phyloP scores from a whole-genome alignment of 768 basidiomycete genomes.

The Mycena sanguinolenta region DNA sequence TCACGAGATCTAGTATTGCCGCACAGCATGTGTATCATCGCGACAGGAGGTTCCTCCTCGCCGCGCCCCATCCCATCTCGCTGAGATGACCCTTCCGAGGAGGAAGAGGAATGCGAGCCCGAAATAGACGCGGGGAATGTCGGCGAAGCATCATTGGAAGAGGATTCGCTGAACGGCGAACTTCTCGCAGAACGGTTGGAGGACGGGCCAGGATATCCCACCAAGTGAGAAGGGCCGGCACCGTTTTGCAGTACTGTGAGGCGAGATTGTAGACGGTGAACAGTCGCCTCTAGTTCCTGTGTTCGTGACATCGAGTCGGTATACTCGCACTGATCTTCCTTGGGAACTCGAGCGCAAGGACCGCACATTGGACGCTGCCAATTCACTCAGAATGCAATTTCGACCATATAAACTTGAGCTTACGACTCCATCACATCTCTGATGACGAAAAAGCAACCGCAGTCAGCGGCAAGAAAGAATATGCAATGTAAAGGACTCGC shows the following conservation, averaged over 20 bases:
- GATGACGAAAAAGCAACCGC: neutral
- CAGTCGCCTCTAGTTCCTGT: constrained; percentile 53
- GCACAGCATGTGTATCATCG: constrained; percentile 12
- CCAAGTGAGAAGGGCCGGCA: constrained; percentile 34
- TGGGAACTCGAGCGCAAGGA: constrained; percentile 54
- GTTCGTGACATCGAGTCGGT: constrained; percentile 54
- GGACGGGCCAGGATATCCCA: neutral
- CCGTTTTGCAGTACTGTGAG: constrained; percentile 47
- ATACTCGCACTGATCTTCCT: constrained; percentile 61
- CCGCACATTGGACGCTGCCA: constrained; percentile 45
- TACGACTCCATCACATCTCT: constrained; percentile 7
- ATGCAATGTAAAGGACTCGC: neutral
- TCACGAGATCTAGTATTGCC: neutral
- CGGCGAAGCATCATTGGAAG: neutral
- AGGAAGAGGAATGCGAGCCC: neutral
- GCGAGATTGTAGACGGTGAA: constrained; percentile 52
- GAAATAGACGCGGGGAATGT: neutral
- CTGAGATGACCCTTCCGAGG: neutral
- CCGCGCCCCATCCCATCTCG: neutral
- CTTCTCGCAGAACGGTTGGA: constrained; percentile 6
- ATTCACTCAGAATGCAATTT: neutral
- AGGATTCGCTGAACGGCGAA: constrained; percentile 19
- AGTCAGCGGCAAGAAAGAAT: neutral
- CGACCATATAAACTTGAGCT: neutral
- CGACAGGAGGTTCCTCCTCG: constrained; percentile 16